These are phyloP conservation scores for Cadophora sp. DNA, from an alignment of 2,329 filamentous ascomycete genomes.

Conservation along the genomic window DNA sequence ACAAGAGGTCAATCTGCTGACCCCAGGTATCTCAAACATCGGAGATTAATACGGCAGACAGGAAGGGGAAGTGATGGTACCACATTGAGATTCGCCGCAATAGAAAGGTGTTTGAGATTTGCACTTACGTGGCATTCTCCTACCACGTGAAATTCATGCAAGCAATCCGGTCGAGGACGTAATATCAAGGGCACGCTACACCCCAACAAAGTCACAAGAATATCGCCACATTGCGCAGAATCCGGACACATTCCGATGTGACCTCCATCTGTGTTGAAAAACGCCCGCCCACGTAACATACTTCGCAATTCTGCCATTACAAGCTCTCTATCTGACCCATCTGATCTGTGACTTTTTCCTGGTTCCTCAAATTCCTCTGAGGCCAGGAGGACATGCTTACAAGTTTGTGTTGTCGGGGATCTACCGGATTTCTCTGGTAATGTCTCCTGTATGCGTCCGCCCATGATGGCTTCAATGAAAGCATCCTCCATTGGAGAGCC, in stretches of 20 bases:
- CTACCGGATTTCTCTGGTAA: background rate
- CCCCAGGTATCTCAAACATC: too few species aligned
- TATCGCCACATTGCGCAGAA: conserved; percentile 7
- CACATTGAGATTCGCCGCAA: too few species aligned
- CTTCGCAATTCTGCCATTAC: background rate
- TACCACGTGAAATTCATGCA: background rate
- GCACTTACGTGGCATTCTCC: conserved; percentile 17
- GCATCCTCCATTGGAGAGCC: background rate
- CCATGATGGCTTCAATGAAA: background rate
- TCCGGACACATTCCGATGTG: conserved; percentile 14
- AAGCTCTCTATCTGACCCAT: background rate
- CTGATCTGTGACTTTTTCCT: background rate
- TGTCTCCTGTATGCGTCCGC: background rate
- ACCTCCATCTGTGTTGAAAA: conserved; percentile 15
- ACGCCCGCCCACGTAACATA: background rate
- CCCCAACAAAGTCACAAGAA: conserved; percentile 13
- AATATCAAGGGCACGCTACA: conserved; percentile 10
- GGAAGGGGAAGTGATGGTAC: too few species aligned
- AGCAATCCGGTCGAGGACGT: background rate
- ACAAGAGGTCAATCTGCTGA: background rate
- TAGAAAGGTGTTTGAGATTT: too few species aligned
- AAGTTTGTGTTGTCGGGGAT: background rate
- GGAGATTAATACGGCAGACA: too few species aligned
- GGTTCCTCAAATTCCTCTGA: background rate
- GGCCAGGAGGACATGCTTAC: background rate